Conservation (phyloP, 2,329 filamentous ascomycete species). For the Fusarium burgessii region DNA sequence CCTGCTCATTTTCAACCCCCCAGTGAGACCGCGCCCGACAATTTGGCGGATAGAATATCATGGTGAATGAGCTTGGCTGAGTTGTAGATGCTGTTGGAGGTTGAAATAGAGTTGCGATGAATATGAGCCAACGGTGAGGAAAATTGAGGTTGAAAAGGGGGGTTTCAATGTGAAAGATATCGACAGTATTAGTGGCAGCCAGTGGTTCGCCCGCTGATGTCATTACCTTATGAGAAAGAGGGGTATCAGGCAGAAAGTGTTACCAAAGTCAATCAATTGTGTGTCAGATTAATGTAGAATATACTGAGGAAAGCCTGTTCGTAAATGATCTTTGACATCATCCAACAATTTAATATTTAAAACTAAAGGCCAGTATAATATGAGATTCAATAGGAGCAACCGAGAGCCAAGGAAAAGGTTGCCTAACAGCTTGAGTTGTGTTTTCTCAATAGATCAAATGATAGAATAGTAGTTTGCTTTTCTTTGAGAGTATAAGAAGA, state of each 20-base stretch:
- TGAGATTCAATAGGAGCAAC: neutral
- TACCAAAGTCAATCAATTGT: neutral
- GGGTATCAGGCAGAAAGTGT: neutral
- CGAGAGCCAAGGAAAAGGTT: neutral
- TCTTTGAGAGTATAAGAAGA: neutral
- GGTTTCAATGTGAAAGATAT: neutral
- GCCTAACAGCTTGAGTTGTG: neutral
- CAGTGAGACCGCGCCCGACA: neutral
- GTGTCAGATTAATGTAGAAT: neutral
- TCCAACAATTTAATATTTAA: neutral
- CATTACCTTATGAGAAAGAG: slow-evolving; percentile 10
- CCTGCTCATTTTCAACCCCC: slow-evolving; percentile 37
- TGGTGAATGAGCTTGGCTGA: neutral
- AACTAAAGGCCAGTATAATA: neutral
- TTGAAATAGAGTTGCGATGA: slow-evolving; percentile 11
- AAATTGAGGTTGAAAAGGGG: slow-evolving; percentile 15
- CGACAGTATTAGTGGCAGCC: slow-evolving; percentile 2
- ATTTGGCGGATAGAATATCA: neutral
- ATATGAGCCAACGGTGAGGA: neutral
- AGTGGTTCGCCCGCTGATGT: slow-evolving; percentile 23
- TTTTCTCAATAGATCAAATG: neutral
- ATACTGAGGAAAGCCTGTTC: neutral
- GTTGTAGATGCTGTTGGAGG: neutral
- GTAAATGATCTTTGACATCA: neutral
- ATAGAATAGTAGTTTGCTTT: neutral